Evolutionary conservation across 352 stramenopile species (phyloP), one percentile per base, ranked within the genome.

Genomic region (Phytophthora multivora): DNA sequence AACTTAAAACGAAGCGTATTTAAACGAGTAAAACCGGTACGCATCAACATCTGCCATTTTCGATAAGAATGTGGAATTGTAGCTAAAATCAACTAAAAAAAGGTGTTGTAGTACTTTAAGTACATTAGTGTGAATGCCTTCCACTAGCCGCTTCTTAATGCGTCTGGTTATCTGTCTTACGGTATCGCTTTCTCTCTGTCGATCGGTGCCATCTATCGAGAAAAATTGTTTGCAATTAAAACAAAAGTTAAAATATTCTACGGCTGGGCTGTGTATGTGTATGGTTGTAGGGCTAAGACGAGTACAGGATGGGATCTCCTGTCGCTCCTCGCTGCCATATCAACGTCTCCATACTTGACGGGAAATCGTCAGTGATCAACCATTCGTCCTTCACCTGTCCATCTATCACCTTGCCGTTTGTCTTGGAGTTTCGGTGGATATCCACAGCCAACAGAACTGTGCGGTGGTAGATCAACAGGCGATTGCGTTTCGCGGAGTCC

Each of bases 401-500:
- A 18, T 67, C 51, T 5, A 55, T 25, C 39, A 49, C 36, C 16
- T 83, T 88, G 23, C 51, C 51, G 43, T 88, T 86, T 8, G 59
- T 74, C 26, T 64, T 63, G 12, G 73, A 71, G 51, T 56, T 86
- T n/a, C 38, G 54, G 35, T 88, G 73, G 38, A 88, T 84, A 18
- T 77, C 66, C 31, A 86, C 53, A 0, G 79, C 76, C 35, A 88
- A 39, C 0, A 72, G 36, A 9, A 82, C 62, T 1, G 69, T 75
- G 11, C 66, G 64, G 57, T 88, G 74, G 58, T 88, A 88, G 11
- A 86, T 74, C 48, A 66, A 42, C 35, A 83, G 36, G 0, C 72
- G 74, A 12, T 76, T 81, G 12, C 60, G 57, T 66, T 75, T 81
- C 11, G 38, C 7, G 6, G 50, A 2, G 19, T 73, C 47, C 11